A percentile compares a stretch with the other conserved stretches of the same genome.
Conservation (phyloP, 805 yeast genomes). For the Ogataea ganodermae region DNA sequence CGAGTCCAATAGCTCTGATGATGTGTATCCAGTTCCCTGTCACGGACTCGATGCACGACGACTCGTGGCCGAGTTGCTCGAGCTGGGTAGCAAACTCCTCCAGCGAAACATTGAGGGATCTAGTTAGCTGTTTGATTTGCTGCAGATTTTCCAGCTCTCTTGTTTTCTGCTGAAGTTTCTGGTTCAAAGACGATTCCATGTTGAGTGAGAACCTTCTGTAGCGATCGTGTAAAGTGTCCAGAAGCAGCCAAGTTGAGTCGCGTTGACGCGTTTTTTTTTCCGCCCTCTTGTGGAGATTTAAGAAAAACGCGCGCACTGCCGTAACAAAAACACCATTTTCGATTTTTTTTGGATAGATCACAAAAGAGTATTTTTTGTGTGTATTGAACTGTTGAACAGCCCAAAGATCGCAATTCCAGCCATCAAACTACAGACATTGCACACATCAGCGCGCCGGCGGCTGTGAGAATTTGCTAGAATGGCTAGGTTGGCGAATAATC, state of each 20-base stretch:
- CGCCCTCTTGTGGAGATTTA: no score
- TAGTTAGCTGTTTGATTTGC: constrained; percentile 49
- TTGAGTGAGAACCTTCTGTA: no score
- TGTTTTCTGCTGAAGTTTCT: constrained; percentile 43
- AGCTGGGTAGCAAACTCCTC: constrained; percentile 51
- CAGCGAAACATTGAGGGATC: constrained; percentile 46
- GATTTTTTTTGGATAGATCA: neutral
- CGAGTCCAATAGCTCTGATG: constrained; percentile 59
- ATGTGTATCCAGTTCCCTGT: constrained; percentile 69
- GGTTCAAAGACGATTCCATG: constrained; percentile 36
- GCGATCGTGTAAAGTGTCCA: neutral
- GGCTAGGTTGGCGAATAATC: constrained; percentile 27
- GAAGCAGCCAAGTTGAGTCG: constrained; percentile 40
- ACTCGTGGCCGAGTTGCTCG: constrained; percentile 53
- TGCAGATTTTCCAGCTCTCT: constrained; percentile 53
- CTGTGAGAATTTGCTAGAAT: constrained; percentile 10
- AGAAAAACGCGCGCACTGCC: no score
- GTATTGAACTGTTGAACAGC: no score
- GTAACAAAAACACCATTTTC: neutral
- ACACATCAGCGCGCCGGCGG: neutral
- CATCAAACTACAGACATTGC: neutral
- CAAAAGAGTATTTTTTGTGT: neutral
- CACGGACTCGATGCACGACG: constrained; percentile 59
- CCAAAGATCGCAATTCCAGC: no score
- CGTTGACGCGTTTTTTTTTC: constrained; percentile 8